Conservation (phyloP, 2,329 filamentous ascomycete species). For the Ceratocystis cacaofunesta region DNA sequence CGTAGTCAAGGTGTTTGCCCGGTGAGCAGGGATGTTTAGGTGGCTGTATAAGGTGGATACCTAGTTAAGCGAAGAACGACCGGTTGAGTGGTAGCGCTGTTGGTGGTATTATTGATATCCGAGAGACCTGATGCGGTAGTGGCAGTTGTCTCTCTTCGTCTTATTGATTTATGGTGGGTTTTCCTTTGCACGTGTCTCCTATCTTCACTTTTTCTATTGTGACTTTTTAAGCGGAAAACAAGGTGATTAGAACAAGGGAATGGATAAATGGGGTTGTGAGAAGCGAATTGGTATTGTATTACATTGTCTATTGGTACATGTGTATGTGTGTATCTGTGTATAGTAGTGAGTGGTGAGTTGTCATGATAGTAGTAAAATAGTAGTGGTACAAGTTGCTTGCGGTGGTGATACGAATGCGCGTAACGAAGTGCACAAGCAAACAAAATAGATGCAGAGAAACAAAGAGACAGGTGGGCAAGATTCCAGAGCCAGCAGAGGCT, state of each 20-base stretch:
- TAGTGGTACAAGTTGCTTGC: not conserved
- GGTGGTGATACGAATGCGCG: not conserved
- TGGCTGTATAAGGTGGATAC: not conserved
- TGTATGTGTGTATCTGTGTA: not conserved
- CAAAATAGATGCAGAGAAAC: slow-evolving; percentile 3
- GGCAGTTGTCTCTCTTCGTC: not conserved
- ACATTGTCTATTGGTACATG: not conserved
- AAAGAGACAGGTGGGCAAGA: too few relatives aligned
- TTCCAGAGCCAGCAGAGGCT: too few relatives aligned
- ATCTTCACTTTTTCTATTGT: not conserved
- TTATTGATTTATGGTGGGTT: not conserved
- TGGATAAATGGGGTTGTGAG: not conserved
- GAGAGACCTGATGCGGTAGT: not conserved
- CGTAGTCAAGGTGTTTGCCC: slow-evolving; percentile 79
- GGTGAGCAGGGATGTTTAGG: slow-evolving; percentile 25
- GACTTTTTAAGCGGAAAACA: not conserved
- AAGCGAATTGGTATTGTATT: not conserved
- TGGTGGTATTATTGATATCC: slow-evolving; percentile 1
- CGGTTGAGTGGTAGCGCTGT: not conserved
- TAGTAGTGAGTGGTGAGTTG: not conserved
- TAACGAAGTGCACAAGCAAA: not conserved
- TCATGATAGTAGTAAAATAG: not conserved
- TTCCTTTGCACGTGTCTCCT: not conserved
- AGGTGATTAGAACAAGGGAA: not conserved
- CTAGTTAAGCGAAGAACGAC: too few relatives aligned